Evolutionary conservation across 2,329 filamentous ascomycete species (phyloP), one percentile per base, ranked within the genome.

Genomic region (Aspergillus intermedius): DNA sequence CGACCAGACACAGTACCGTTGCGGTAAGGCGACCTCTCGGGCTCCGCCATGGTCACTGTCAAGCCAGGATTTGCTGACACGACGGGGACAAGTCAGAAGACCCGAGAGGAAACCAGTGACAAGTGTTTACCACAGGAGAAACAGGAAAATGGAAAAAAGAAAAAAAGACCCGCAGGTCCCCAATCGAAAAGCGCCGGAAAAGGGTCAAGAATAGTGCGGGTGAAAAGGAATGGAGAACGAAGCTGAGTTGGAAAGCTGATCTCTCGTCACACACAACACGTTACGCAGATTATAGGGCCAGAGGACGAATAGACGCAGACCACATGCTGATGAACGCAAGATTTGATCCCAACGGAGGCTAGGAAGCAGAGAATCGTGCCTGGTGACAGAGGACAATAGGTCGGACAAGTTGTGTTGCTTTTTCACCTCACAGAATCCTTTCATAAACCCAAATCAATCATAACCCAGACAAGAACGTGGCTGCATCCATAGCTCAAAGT

Each of bases 1-100:
- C 54, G 61, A 56, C 56, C 58, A 56, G 62, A 58, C 45, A 54
- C 56, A 30, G 9, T 30, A 52, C 60, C 62, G 47, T 64, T 60
- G 53, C 57, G 56, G 57, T 58, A 59, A 59, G 65, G 63, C 62
- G 57, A 60, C 62, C 65, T 65, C 60, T 66, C 63, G 59, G 63
- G 65, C 54, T 66, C 63, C 59, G 62, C 57, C 63, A 67, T 67
- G 60, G 53, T 58, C 55, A 46, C 50, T 55, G 54, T 56, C 58
- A 53, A 59, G 57, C 59, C 58, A 63, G 55, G 46, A 44, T 53
- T 44, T 43, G 46, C 58, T 60, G 61, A 64, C 59, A 51, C 56
- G 54, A 61, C 51, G 51, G 54, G 56, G 56, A 59, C 57, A 60
- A 65, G 59, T 64, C 63, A 67, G 62, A 55, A 60, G 58, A 63